A percentile compares a stretch with the other conserved stretches of the same genome.
These are phyloP conservation scores for Globisporangium lucens DNA, from an alignment of 352 stramenopile genomes.

Conservation along the genomic window DNA sequence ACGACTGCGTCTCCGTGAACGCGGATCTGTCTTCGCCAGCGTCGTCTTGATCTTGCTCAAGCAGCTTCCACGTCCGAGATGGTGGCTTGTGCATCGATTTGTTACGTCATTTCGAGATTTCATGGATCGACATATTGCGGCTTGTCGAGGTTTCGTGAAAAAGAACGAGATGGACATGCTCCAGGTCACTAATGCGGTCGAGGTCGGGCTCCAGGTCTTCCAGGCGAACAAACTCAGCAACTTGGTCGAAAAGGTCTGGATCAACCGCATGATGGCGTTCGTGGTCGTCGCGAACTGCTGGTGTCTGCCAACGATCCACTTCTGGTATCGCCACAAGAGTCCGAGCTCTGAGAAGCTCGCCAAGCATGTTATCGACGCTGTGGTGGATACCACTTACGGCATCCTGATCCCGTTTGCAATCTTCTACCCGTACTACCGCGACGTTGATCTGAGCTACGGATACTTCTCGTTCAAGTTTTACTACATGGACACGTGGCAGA, in stretches of 20 bases:
- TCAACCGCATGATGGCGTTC: conserved; percentile 18
- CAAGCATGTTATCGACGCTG: not conserved
- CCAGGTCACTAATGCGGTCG: not conserved
- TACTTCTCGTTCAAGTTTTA: not conserved
- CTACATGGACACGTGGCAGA: not conserved
- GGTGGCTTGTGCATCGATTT: conserved; percentile 5
- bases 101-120: not conserved
- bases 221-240: conserved; percentile 22
- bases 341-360: not conserved
- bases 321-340: not conserved
- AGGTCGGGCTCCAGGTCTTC: conserved; percentile 25
- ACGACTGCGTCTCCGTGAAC: not conserved
- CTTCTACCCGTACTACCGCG: not conserved
- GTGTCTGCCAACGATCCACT: conserved; percentile 17
- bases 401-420: not conserved
- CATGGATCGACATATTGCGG: not conserved
- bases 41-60: not conserved
- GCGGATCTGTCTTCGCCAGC: not conserved
- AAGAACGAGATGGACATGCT: not conserved
- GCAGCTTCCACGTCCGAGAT: not conserved
- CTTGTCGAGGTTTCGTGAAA: not conserved
- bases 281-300: conserved; percentile 23
- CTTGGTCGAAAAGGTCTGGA: conserved; percentile 12
- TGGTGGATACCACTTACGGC: not conserved
- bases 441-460: not conserved